These are phyloP conservation scores for Agaricales sp. DNA, from an alignment of 1,284 basidiomycete genomes.

Conservation along the genomic window DNA sequence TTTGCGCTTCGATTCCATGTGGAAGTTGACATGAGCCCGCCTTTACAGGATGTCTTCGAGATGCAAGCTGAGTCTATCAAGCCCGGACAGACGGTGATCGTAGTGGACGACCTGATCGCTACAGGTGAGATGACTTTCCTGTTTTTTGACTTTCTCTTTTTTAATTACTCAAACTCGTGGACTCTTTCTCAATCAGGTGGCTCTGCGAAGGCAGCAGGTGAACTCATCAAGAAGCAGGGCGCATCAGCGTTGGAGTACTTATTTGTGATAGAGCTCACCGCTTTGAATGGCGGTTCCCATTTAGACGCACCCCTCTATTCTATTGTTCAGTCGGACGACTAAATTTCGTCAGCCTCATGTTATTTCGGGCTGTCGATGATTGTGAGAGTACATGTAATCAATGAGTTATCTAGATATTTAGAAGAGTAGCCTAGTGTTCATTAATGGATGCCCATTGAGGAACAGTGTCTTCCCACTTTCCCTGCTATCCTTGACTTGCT, in stretches of 20 bases:
- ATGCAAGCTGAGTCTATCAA: conserved; percentile 87
- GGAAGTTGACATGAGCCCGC: too few relatives aligned
- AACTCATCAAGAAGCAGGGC: conserved; percentile 78
- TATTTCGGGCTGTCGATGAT: too few relatives aligned
- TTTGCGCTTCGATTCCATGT: neutral
- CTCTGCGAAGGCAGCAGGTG: conserved; percentile 88
- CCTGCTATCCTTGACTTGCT: conserved; percentile 14
- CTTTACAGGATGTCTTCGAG: conserved; percentile 90
- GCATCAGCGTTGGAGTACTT: conserved; percentile 87
- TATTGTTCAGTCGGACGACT: conserved; percentile 72
- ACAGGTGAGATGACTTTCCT: conserved; percentile 57
- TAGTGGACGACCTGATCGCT: conserved; percentile 95
- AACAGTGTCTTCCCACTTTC: conserved; percentile 47
- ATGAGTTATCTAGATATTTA: conserved; percentile 21
- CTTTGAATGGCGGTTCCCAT: conserved; percentile 73
- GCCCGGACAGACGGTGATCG: conserved; percentile 76
- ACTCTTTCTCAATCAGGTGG: conserved; percentile 63
- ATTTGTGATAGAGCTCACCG: conserved; percentile 85
- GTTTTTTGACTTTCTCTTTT: neutral
- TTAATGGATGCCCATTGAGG: conserved; percentile 65
- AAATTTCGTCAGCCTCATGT: conserved; percentile 9
- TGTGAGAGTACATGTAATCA: too few relatives aligned
- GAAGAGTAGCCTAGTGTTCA: conserved; percentile 64
- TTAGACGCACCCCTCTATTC: conserved; percentile 85
- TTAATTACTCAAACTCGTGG: too few relatives aligned